phyloP scores from a whole-genome alignment of 495 filamentous ascomycete species.

The Rhizodiscina lignyota region DNA sequence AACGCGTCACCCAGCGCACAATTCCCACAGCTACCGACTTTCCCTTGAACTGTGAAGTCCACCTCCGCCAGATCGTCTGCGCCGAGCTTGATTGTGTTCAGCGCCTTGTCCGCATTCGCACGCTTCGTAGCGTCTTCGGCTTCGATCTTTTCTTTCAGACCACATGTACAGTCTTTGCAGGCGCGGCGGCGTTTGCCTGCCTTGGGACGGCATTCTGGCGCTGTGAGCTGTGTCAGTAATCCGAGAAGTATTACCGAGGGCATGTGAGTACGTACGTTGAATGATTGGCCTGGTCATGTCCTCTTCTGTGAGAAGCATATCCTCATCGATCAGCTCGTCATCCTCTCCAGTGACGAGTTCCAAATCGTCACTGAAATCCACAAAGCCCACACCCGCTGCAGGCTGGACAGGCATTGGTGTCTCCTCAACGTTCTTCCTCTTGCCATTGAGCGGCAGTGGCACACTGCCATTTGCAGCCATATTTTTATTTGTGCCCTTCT shows the following conservation, averaged over 20 bases:
- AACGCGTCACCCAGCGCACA: conserved; percentile 88
- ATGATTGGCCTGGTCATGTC: conserved; percentile 56
- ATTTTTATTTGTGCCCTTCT: conserved; percentile 37
- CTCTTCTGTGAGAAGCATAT: conserved; percentile 66
- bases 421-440: conserved; percentile 28
- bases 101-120: conserved; percentile 37
- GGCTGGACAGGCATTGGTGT: conserved; percentile 23
- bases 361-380: conserved; percentile 54
- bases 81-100: conserved; percentile 56
- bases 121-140: conserved; percentile 64
- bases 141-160: conserved; percentile 60
- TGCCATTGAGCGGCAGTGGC: conserved; percentile 18
- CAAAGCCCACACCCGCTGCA: conserved; percentile 46
- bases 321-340: conserved; percentile 79
- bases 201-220: conserved; percentile 68
- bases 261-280: conserved; percentile 48
- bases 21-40: conserved; percentile 82
- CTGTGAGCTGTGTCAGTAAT: conserved; percentile 23
- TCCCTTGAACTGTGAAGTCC: conserved; percentile 92
- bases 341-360: conserved; percentile 34
- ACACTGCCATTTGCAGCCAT: conserved; percentile 17
- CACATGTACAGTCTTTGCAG: conserved; percentile 97
- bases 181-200: conserved; percentile 73
- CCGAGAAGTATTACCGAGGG: no score
- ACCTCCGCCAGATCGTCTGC: conserved; percentile 69